phyloP scores from a whole-genome alignment of 116 monocot species.

The Dioscorea cayenensis region DNA sequence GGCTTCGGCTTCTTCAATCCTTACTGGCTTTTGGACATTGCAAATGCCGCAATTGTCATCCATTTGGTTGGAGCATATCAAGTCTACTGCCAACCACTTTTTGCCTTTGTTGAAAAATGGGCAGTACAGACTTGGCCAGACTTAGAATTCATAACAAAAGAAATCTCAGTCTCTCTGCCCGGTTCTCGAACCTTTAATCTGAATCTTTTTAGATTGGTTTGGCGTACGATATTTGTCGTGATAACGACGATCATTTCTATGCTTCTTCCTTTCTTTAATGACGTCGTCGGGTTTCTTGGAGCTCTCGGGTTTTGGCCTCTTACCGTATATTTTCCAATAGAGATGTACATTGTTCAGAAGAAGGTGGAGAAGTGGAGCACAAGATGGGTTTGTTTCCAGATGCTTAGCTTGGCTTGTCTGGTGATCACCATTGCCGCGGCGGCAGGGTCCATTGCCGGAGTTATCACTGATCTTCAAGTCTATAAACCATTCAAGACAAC shows the following conservation, averaged over 20 bases:
- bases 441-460: slow-evolving; percentile 66
- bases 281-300: slow-evolving; percentile 80
- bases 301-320: slow-evolving; percentile 88
- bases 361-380: slow-evolving; percentile 54
- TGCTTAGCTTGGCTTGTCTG: slow-evolving; percentile 61
- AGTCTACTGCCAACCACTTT: slow-evolving; percentile 78
- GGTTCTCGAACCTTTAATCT: slow-evolving; percentile 20
- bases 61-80: slow-evolving; percentile 95
- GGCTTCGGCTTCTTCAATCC: slow-evolving; percentile 97
- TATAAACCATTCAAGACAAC: slow-evolving; percentile 57
- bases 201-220: slow-evolving; percentile 58
- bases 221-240: slow-evolving; percentile 63
- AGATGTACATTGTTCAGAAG: slow-evolving; percentile 76
- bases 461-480: slow-evolving; percentile 48
- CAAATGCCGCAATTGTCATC: slow-evolving; percentile 74
- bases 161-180: slow-evolving; percentile 13
- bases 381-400: slow-evolving; percentile 66
- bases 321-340: slow-evolving; percentile 85
- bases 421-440: slow-evolving; percentile 57
- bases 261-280: slow-evolving; percentile 91
- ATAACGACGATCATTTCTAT: slow-evolving; percentile 68
- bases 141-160: slow-evolving; percentile 34
- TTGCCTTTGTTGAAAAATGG: slow-evolving; percentile 75
- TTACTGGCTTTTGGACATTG: slow-evolving; percentile 90
- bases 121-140: slow-evolving; percentile 44